Evolutionary conservation across 1,284 basidiomycete species (phyloP).

Genomic region (Ustilago hordei): DNA sequence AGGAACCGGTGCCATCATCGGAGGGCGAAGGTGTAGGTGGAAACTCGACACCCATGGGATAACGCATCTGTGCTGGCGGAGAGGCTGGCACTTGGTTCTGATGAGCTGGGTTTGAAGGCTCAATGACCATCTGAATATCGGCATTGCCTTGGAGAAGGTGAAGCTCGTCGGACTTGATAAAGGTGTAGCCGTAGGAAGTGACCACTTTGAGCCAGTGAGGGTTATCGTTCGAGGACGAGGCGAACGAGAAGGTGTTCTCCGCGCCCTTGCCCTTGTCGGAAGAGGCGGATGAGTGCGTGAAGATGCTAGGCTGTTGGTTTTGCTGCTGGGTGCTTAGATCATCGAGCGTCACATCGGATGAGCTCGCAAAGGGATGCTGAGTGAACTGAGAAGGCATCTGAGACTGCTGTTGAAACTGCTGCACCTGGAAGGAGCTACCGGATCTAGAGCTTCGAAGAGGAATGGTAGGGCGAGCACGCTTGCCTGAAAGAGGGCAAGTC

Average conservation of each 20-base stretch:
- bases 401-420: constrained; percentile 17
- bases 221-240: constrained; percentile 20
- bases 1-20: constrained; percentile 35
- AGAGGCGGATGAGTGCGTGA: constrained; percentile 37
- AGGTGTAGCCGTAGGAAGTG: constrained; percentile 52
- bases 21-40: constrained; percentile 47
- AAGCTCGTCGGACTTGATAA: constrained; percentile 47
- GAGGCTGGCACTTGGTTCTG: constrained; percentile 43
- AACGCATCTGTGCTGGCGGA: constrained; percentile 39
- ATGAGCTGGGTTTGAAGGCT: constrained; percentile 24
- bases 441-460: constrained; percentile 39
- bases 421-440: constrained; percentile 19
- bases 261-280: constrained; percentile 27
- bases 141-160: constrained; percentile 46
- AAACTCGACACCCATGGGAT: constrained; percentile 44
- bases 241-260: constrained; percentile 2
- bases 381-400: constrained; percentile 12
- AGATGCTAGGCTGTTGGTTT: constrained; percentile 40
- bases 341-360: constrained; percentile 47
- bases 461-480: constrained; percentile 43
- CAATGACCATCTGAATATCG: constrained; percentile 52
- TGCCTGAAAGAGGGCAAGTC: constrained; percentile 40
- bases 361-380: constrained; percentile 37
- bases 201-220: constrained; percentile 54
- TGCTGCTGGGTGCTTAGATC: constrained; percentile 23